These are phyloP conservation scores for Fraxinus sp. DNA, from an alignment of 305 asterid genomes.

Conservation along the genomic window DNA sequence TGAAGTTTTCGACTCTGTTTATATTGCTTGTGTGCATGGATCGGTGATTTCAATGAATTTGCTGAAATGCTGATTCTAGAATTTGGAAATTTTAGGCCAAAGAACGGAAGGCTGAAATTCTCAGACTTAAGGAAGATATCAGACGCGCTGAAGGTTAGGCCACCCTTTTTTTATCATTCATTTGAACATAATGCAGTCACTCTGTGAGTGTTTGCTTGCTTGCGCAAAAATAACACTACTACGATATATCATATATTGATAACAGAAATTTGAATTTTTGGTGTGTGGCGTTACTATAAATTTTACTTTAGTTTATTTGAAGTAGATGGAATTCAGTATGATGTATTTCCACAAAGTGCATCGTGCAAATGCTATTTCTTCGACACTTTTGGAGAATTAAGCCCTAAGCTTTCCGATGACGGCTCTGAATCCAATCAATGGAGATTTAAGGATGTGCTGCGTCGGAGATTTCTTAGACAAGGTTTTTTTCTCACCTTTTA, in stretches of 20 bases:
- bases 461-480: conserved; percentile 91
- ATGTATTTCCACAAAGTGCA: conserved; percentile 63
- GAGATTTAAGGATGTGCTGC: conserved; percentile 63
- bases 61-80: conserved; percentile 11
- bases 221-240: neutral
- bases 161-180: neutral
- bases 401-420: conserved; percentile 33
- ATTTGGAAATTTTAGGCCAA: conserved; percentile 53
- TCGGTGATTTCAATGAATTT: neutral
- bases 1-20: conserved; percentile 14
- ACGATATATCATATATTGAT: conserved; percentile 2
- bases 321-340: conserved; percentile 70
- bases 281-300: conserved; percentile 1
- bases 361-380: conserved; percentile 94
- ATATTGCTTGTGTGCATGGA: neutral
- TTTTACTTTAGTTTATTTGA: conserved; percentile 18
- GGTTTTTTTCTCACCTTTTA: conserved; percentile 44
- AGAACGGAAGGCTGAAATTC: conserved; percentile 72
- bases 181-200: neutral
- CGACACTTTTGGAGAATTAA: conserved; percentile 62
- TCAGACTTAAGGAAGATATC: conserved; percentile 75
- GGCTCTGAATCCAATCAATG: conserved; percentile 39
- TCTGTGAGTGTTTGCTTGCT: neutral
- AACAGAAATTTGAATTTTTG: neutral
- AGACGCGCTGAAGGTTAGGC: conserved; percentile 73